Conservation (phyloP, 176 grass and related monocot genomes). For the Phoenix roebelenii region DNA sequence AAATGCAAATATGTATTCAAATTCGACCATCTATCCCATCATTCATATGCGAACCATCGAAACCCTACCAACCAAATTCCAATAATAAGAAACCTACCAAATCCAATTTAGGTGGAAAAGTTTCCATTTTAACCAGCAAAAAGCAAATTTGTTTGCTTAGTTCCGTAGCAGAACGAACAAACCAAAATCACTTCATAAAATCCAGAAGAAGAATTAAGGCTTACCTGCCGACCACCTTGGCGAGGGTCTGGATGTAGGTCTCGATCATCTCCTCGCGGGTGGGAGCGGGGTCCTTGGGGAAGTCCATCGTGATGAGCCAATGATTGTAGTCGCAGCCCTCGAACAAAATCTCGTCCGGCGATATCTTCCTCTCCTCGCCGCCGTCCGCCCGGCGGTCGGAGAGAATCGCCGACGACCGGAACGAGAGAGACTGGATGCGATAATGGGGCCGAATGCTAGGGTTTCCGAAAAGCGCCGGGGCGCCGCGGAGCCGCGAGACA, state of each 20-base stretch:
- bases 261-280: conserved; percentile 92
- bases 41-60: too few species aligned
- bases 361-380: conserved; percentile 33
- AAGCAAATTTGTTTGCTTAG: too few species aligned
- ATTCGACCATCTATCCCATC: too few species aligned
- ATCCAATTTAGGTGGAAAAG: too few species aligned
- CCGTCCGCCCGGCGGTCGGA: conserved; percentile 23
- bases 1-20: too few species aligned
- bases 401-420: conserved; percentile 41
- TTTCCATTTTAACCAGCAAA: too few species aligned
- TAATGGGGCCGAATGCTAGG: neutral
- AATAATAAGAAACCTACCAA: too few species aligned
- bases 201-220: neutral
- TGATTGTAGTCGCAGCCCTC: conserved; percentile 97
- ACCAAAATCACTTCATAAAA: too few species aligned
- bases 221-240: conserved; percentile 90
- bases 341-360: conserved; percentile 74
- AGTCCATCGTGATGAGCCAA: conserved; percentile 99
- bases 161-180: too few species aligned
- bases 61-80: too few species aligned
- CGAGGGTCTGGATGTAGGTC: conserved; percentile 81
- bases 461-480: neutral
- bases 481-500: neutral
- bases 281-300: conserved; percentile 70
- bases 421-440: conserved; percentile 18